Base-by-base conservation (phyloP, 179 eudicot genomes). In the Camellia oleifera region DNA sequence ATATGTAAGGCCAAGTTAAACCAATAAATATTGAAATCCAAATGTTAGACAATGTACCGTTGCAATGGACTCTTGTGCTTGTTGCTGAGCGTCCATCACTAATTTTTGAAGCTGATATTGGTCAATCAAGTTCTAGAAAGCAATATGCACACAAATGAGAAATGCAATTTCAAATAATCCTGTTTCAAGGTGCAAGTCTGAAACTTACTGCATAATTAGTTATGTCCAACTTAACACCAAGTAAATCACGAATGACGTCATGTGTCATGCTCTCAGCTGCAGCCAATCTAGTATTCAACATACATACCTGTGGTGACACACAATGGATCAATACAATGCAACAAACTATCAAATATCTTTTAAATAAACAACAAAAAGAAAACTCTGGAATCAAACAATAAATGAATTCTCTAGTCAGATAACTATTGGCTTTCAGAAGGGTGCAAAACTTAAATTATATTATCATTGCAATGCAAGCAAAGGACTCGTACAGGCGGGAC, bases 231-330 rank as follows among this genome's bases (percentile, higher is more conserved):
- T 91, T 91, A 67, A 91, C 88, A 48, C 94, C 89, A 78, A 91
- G 90, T 82, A 91, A 79, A 88, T 91, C 94, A 70, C 94, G 88
- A 79, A 91, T 91, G 75, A 91, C 90, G 64, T 91, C 94, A 82
- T 91, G 94, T 56, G 94, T 91, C 94, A 91, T 89, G 86, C 86
- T 91, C 81, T 91, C 94, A 63, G 92, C 87, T 69, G 91, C 83
- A 40, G 92, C 91, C 81, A 91, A 82, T 83, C 89, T 88, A 71
- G 90, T 84, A 58, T 82, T 91, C 79, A 91, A 84, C 84, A 79
- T 78, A 69, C 91, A 89, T 65, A 91, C 83, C 94, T 91, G 89
- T 58, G 68, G 63, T 18, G 65, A 50, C 46, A 68, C 48, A 69
- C 53, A 23, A 58, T 63, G 46, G 6, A 40, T 78, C 32, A 78